A percentile compares a stretch with the other conserved stretches of the same genome.
Evolutionary conservation across 345 rosid genomes (phyloP).

Genomic region (Brassica nigra): DNA sequence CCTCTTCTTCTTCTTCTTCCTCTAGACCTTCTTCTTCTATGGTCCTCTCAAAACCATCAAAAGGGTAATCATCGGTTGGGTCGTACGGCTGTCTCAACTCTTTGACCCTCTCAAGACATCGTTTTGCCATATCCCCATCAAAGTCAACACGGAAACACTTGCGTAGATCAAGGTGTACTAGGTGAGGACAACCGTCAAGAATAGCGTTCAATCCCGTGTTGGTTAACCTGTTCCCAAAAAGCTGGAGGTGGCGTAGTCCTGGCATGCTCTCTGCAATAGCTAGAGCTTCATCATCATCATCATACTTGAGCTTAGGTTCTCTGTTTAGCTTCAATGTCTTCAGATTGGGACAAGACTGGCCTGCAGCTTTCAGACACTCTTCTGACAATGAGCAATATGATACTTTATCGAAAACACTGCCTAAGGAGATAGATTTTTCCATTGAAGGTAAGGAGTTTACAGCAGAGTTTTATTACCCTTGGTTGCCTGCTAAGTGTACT

Average conservation of each 20-base stretch:
- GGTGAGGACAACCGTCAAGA: background rate
- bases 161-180: background rate
- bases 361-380: slow-evolving; percentile 21
- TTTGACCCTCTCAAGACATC: background rate
- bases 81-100: background rate
- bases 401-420: too few species aligned
- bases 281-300: background rate
- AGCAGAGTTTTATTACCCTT: too few species aligned
- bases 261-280: background rate
- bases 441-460: too few species aligned
- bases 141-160: background rate
- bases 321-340: slow-evolving; percentile 31
- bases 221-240: background rate
- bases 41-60: background rate
- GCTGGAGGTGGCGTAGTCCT: background rate
- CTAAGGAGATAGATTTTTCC: too few species aligned
- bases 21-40: background rate
- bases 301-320: background rate
- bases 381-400: background rate
- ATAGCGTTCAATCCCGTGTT: background rate
- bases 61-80: background rate
- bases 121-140: background rate
- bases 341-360: slow-evolving; percentile 24
- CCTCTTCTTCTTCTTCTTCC: background rate
- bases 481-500: too few species aligned